phyloP scores from a whole-genome alignment of 2,329 filamentous ascomycete species.

The Teratosphaeria pseudoeucalypti region DNA sequence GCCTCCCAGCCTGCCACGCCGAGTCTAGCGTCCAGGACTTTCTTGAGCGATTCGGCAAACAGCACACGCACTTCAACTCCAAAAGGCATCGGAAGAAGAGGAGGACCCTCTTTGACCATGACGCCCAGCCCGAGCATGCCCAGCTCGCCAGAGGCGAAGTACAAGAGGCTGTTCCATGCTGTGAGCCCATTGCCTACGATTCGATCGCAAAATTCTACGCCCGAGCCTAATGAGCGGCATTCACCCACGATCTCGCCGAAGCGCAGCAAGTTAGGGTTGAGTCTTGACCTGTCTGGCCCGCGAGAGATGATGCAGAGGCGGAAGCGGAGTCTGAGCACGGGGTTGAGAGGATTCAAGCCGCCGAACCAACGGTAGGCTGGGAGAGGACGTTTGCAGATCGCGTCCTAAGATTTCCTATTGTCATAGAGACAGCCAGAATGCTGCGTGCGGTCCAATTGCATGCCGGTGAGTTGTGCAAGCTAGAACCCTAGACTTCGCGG shows the following conservation, averaged over 20 bases:
- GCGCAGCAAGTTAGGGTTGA: slow-evolving; percentile 6
- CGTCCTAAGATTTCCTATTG: too few species aligned
- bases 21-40: slow-evolving; percentile 7
- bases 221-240: background rate
- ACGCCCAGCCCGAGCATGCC: slow-evolving; percentile 7
- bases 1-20: slow-evolving; percentile 21
- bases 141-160: slow-evolving; percentile 30
- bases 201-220: slow-evolving; percentile 3
- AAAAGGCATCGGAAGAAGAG: background rate
- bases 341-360: slow-evolving; percentile 16
- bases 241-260: background rate
- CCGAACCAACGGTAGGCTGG: slow-evolving; percentile 10
- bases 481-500: too few species aligned
- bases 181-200: slow-evolving; percentile 5
- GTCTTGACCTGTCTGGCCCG: slow-evolving; percentile 15
- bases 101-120: background rate
- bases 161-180: slow-evolving; percentile 33
- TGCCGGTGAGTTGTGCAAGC: too few species aligned
- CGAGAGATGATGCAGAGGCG: slow-evolving; percentile 16
- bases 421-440: too few species aligned
- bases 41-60: slow-evolving; percentile 1
- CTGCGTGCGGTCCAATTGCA: too few species aligned
- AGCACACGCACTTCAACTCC: background rate
- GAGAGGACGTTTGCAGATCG: background rate
- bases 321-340: slow-evolving; percentile 21